phyloP scores from a whole-genome alignment of 805 yeast species.

The Kuraishia hungarica region DNA sequence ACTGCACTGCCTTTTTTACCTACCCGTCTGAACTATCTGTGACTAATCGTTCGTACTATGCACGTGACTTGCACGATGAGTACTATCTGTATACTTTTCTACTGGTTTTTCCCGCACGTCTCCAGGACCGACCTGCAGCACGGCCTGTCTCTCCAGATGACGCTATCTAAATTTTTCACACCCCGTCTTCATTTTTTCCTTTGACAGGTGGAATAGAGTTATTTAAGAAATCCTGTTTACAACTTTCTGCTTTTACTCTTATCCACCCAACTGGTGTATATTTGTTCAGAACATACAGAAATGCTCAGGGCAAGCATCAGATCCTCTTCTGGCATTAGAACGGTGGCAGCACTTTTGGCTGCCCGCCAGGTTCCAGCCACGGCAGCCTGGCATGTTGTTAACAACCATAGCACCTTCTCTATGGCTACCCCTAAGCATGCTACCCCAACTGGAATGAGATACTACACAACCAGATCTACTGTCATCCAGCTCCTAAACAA shows the following conservation, averaged over 20 bases:
- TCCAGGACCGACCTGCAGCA: not conserved
- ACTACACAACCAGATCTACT: conserved; percentile 81
- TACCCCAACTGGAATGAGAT: not conserved
- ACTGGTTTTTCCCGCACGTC: not conserved
- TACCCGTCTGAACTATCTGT: not conserved
- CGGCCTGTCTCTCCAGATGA: not conserved
- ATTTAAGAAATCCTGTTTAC: not conserved
- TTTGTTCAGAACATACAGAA: not conserved
- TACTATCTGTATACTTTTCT: not conserved
- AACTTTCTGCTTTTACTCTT: not conserved
- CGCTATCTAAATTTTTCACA: not conserved
- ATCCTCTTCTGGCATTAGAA: not conserved
- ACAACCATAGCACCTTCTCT: not conserved
- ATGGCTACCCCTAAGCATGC: not conserved
- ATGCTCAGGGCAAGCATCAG: not conserved
- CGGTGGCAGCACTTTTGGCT: not conserved
- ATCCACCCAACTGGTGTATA: not conserved
- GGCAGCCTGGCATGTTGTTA: not conserved
- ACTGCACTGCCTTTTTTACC: not conserved
- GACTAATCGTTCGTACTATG: not conserved
- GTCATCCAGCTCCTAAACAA: conserved; percentile 92
- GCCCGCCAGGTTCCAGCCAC: not conserved
- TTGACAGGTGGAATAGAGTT: not conserved
- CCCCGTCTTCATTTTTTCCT: not conserved
- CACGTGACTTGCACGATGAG: not conserved